Evolutionary conservation across 139 green algal species (phyloP).

Genomic region (Picochlorum sp.): DNA sequence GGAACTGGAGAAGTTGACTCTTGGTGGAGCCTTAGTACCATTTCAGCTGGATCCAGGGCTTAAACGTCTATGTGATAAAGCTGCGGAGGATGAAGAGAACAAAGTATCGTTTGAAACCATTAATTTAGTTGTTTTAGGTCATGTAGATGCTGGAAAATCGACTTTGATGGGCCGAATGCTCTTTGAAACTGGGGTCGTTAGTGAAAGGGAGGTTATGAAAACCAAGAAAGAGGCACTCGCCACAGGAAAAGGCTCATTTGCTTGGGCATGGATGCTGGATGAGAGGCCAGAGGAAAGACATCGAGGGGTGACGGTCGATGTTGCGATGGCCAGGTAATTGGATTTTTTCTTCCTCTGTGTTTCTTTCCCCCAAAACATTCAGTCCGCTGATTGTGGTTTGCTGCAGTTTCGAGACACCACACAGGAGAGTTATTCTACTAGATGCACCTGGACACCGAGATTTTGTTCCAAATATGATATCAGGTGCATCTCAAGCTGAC

Average conservation of each 20-base stretch:
- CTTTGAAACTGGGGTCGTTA: conserved; percentile 59
- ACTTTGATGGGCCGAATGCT: conserved; percentile 92
- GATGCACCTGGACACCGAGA: conserved; percentile 93
- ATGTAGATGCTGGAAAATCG: conserved; percentile 95
- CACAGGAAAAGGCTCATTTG: conserved; percentile 86
- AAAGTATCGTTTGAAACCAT: conserved; percentile 22
- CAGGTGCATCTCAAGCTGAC: conserved; percentile 71
- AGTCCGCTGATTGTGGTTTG: too few species aligned
- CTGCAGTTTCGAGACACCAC: conserved; percentile 37
- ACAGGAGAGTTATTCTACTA: conserved; percentile 61
- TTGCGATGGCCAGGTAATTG: conserved; percentile 65
- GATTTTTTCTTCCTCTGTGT: too few species aligned
- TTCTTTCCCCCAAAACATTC: neutral
- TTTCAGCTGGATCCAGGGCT: conserved; percentile 36
- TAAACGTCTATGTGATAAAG: conserved; percentile 16
- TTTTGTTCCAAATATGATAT: conserved; percentile 97
- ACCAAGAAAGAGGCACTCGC: conserved; percentile 50
- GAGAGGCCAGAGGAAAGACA: conserved; percentile 81
- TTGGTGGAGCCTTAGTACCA: neutral
- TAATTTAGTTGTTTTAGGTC: conserved; percentile 82
- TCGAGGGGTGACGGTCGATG: conserved; percentile 88
- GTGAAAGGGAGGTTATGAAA: conserved; percentile 54
- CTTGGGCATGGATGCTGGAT: conserved; percentile 93
- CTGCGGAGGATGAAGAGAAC: conserved; percentile 11
- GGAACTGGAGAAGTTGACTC: neutral